Evolutionary conservation across 163 green algal species (phyloP).

Genomic region (Scenedesmus sp.): DNA sequence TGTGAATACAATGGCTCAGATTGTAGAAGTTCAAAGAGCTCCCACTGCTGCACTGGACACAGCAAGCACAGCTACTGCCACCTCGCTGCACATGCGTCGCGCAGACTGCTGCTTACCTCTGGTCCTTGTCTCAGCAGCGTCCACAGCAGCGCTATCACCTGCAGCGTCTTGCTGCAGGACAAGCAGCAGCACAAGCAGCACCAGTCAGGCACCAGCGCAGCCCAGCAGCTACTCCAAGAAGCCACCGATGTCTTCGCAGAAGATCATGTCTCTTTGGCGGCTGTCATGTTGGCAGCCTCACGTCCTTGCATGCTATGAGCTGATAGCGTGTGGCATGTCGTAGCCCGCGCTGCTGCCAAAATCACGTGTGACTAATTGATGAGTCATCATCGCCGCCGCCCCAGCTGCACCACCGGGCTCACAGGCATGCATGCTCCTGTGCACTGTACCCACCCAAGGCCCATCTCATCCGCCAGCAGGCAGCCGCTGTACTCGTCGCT

Average conservation of each 20-base stretch:
- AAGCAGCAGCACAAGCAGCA: not conserved
- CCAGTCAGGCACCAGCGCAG: not conserved
- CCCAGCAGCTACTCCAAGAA: no score
- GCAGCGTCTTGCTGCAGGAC: conserved; percentile 79
- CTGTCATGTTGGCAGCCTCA: not conserved
- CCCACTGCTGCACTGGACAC: not conserved
- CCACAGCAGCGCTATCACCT: conserved; percentile 85
- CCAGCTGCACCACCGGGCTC: no score
- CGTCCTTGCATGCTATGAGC: not conserved
- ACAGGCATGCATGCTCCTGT: not conserved
- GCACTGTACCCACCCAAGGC: conserved; percentile 55
- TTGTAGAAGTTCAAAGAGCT: not conserved
- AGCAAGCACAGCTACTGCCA: conserved; percentile 9
- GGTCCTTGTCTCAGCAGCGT: conserved; percentile 86
- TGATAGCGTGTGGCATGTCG: not conserved
- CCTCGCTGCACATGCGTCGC: not conserved
- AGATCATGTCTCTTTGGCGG: no score
- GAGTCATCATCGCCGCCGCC: no score
- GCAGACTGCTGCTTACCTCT: conserved; percentile 42
- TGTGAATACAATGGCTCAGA: not conserved
- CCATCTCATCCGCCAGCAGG: conserved; percentile 89
- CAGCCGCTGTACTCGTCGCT: conserved; percentile 59
- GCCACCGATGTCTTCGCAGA: no score
- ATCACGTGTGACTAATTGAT: no score
- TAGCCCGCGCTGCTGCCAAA: no score